phyloP scores from a whole-genome alignment of 352 stramenopile genomes.

The Phytopythium oedochilum region DNA sequence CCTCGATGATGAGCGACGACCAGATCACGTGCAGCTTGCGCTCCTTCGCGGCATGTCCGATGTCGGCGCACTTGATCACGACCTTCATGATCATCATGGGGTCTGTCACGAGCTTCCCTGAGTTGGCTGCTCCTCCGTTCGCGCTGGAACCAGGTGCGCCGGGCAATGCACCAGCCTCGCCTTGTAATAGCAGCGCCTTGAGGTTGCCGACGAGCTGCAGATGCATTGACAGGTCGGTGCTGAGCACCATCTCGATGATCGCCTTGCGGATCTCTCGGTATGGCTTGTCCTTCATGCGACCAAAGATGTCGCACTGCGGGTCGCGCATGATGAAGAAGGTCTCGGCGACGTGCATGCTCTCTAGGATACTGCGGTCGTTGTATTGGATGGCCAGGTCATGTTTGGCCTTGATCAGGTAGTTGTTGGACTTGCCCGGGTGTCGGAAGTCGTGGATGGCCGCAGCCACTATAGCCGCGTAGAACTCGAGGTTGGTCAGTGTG shows the following conservation, averaged over 20 bases:
- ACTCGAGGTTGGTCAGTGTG: slow-evolving; percentile 70
- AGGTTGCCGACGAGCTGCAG: slow-evolving; percentile 73
- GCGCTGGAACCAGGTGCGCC: neutral
- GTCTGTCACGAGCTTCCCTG: slow-evolving; percentile 37
- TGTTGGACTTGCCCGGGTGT: slow-evolving; percentile 82
- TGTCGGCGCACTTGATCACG: slow-evolving; percentile 90
- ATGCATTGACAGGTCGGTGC: slow-evolving; percentile 82
- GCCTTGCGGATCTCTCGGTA: slow-evolving; percentile 79
- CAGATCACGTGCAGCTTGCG: slow-evolving; percentile 85
- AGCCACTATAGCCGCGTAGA: slow-evolving; percentile 73
- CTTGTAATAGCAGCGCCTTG: slow-evolving; percentile 68
- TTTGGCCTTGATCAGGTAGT: slow-evolving; percentile 79
- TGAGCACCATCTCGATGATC: slow-evolving; percentile 88
- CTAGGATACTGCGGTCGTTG: slow-evolving; percentile 79
- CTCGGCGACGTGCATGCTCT: slow-evolving; percentile 85
- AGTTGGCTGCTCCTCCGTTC: neutral
- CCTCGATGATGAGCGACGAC: slow-evolving; percentile 90
- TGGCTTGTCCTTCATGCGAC: slow-evolving; percentile 68
- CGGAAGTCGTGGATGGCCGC: slow-evolving; percentile 84
- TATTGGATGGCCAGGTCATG: slow-evolving; percentile 80
- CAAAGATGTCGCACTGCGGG: slow-evolving; percentile 75
- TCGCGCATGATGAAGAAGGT: slow-evolving; percentile 79
- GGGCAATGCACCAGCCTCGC: neutral
- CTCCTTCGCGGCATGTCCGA: slow-evolving; percentile 90
- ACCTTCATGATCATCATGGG: slow-evolving; percentile 88